Base-by-base conservation (phyloP, 2,329 filamentous ascomycete genomes). In the Botryotinia narcissicola region DNA sequence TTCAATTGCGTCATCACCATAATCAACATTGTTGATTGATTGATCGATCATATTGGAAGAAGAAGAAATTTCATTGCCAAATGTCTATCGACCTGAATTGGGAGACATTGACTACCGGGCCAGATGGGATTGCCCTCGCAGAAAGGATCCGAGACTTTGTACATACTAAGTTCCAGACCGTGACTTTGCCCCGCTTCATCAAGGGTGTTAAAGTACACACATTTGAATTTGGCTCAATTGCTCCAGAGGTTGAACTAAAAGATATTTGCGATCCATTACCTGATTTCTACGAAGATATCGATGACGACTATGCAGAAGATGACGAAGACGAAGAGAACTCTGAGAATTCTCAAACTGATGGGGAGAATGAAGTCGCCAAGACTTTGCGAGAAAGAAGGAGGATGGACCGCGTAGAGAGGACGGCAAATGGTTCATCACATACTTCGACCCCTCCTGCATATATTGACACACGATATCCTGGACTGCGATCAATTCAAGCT, bases 81-180 rank as follows among this genome's bases (percentile, higher is more conserved):
- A 99, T 99, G 96, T 98, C 96, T 78, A 95, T 99, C 85, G 95
- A 98, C 81, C 92, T 99, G 82, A 94, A 97, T 84, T 99, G 96
- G 96, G 92, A 96, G 80, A 92, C 92, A 75, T 89, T 98, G 81
- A 98, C 95, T 35, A 91, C 90, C 75, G 96, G 96, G 42, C 90
- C 94, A 67, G 95, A 98, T 83, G 95, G 96, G 73, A 88, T 91
- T 76, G 92, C 90, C 71, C 90, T 98, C 75, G 94, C 95, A 67
- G 92, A 94, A 81, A 89, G 88, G 76, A 97, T 99, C 83, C 93
- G 95, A 77, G 90, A 91, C 79, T 99, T 99, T 84, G 93, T 99
- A 79, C 94, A 99, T 84, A 92, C 94, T 81, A 96, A 95, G 80
- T 99, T 99, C 83, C 96, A 99, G 84, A 90, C 94, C 75, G 91